A percentile compares a stretch with the other conserved stretches of the same genome.
Evolutionary conservation across 2,329 filamentous ascomycete genomes (phyloP).

Genomic region (Penicillium sp.): DNA sequence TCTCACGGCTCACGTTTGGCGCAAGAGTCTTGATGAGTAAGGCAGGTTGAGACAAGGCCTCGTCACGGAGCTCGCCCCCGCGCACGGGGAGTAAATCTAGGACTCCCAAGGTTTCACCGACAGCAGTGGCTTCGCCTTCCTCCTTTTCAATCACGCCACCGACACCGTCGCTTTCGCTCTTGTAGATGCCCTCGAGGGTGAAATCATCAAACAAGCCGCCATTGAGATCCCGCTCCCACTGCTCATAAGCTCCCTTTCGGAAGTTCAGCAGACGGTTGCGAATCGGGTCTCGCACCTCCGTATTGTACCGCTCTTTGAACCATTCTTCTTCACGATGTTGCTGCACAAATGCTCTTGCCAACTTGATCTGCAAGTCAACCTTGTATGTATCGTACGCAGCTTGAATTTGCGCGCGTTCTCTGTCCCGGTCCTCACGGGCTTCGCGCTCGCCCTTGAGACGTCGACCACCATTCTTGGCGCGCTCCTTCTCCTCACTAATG

Average conservation of each 20-base stretch:
- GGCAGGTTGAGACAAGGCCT: conserved; percentile 85
- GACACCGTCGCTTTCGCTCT: conserved; percentile 86
- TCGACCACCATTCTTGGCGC: conserved; percentile 63
- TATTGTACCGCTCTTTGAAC: conserved; percentile 94
- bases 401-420: conserved; percentile 68
- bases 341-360: conserved; percentile 87
- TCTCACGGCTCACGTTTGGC: conserved; percentile 90
- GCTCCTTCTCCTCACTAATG: conserved; percentile 69
- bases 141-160: conserved; percentile 90
- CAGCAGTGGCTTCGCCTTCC: conserved; percentile 89
- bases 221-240: conserved; percentile 89
- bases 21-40: conserved; percentile 98
- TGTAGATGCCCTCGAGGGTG: conserved; percentile 90
- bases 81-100: conserved; percentile 84
- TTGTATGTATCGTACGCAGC: conserved; percentile 70
- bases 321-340: conserved; percentile 96
- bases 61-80: conserved; percentile 86
- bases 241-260: conserved; percentile 76
- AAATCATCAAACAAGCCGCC: conserved; percentile 91
- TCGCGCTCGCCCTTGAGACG: conserved; percentile 68
- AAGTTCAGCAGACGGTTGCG: conserved; percentile 78
- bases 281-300: conserved; percentile 78
- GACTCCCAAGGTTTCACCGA: conserved; percentile 90
- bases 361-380: conserved; percentile 68
- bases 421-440: conserved; percentile 66